phyloP scores from a whole-genome alignment of 2,329 filamentous ascomycete species.

The Verruconis gallopava region DNA sequence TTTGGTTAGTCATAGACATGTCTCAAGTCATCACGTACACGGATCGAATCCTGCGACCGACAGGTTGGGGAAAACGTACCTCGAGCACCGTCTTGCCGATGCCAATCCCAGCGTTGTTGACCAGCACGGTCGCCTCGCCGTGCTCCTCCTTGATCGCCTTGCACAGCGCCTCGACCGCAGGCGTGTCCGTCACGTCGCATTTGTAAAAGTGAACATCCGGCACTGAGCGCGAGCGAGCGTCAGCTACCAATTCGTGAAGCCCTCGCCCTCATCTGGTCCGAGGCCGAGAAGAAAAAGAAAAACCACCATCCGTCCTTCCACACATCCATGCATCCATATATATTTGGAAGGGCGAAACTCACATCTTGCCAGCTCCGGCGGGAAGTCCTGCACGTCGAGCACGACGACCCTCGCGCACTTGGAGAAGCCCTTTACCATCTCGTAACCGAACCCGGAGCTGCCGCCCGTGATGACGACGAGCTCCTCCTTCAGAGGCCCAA shows the following conservation, averaged over 20 bases:
- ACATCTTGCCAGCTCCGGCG: slow-evolving; percentile 2
- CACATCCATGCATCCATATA: too few relatives aligned
- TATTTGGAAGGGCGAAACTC: too few relatives aligned
- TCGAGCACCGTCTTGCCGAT: slow-evolving; percentile 2
- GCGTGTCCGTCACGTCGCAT: neutral
- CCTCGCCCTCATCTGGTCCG: too few relatives aligned
- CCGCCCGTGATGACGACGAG: slow-evolving; percentile 2
- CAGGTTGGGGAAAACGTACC: neutral
- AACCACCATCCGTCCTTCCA: neutral
- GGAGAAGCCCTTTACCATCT: slow-evolving; percentile 4
- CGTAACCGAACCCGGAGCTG: slow-evolving; percentile 1
- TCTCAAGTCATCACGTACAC: too few relatives aligned
- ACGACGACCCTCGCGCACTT: slow-evolving; percentile 1
- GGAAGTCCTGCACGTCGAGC: neutral
- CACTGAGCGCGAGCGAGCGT: too few relatives aligned
- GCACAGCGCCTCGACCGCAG: neutral
- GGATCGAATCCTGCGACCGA: too few relatives aligned
- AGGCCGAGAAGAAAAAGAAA: too few relatives aligned
- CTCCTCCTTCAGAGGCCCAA: slow-evolving; percentile 2
- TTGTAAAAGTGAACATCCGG: slow-evolving; percentile 4
- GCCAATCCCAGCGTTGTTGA: slow-evolving; percentile 5
- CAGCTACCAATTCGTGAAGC: too few relatives aligned
- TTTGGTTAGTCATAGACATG: too few relatives aligned
- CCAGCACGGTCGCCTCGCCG: slow-evolving; percentile 3
- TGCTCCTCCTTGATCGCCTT: neutral